These are phyloP conservation scores for Pinus taeda DNA, from an alignment of 75 land plant genomes.

Conservation along the genomic window DNA sequence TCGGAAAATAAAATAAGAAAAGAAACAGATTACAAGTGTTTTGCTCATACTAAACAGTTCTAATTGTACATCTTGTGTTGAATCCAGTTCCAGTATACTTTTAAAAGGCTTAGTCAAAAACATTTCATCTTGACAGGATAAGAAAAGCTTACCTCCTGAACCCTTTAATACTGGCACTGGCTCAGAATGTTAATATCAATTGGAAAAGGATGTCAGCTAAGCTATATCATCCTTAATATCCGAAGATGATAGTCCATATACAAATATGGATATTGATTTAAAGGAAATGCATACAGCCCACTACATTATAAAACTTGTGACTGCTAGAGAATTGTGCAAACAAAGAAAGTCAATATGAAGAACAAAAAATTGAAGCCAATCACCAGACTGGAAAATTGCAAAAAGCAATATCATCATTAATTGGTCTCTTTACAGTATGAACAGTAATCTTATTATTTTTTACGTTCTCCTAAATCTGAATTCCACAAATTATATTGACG, in stretches of 20 bases:
- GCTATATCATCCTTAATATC: not conserved
- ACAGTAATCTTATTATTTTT: not conserved
- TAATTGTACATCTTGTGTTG: no score
- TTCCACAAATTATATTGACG: not conserved
- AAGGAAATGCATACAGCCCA: not conserved
- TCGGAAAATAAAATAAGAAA: no score
- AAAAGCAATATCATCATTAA: not conserved
- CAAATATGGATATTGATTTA: not conserved
- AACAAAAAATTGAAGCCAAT: not conserved
- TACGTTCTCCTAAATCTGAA: not conserved
- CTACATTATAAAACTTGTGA: not conserved
- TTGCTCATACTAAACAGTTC: no score
- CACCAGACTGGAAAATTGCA: not conserved
- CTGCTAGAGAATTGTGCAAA: not conserved
- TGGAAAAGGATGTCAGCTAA: not conserved
- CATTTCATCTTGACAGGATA: no score
- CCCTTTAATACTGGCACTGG: no score
- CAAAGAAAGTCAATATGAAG: not conserved
- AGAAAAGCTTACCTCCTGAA: no score
- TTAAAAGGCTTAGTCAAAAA: no score
- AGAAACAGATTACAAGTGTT: no score
- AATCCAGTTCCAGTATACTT: no score
- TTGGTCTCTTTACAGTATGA: not conserved
- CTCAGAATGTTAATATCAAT: not conserved
- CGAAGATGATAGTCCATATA: slow-evolving; percentile 8